Evolutionary conservation across 345 rosid genomes (phyloP), one percentile per base, ranked within the genome.

Genomic region (Syzygium grande): DNA sequence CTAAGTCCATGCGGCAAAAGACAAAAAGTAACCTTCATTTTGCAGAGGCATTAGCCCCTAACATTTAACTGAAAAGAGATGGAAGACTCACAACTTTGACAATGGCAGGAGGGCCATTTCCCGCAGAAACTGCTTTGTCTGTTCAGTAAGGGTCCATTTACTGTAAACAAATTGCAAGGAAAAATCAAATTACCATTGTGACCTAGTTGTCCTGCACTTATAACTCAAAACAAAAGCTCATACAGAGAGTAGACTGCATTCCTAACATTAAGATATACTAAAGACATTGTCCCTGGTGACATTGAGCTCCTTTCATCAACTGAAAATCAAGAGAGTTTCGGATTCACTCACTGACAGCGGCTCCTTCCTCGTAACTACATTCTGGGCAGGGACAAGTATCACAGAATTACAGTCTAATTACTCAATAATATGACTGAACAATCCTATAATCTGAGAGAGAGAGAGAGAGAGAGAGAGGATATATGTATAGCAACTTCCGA

Each of bases 51-150:
- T 55, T 61, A 29, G 85, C 79, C 34, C 86, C 85, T 59, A 84
- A 85, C 52, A 85, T 2, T 51, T 85, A 54, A 87, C 86, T 56
- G 34, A 49, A 59, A n/a, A 86, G 79, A 85, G 89, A 86, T 65
- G 77, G n/a, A 53, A 89, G 84, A 88, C 99, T 94, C 93, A 96
- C 99, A 88, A 95, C 96, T 97, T 97, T 97, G 88, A 96, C 97
- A 87, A 95, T 95, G 86, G 98, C 94, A 84, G 94, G 88, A 30
- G 99, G 96, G 87, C 92, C 94, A 91, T 91, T 93, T 88, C 94
- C 99, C 85, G 61, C 96, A 85, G 99, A 92, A 91, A 94, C 91
- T 87, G 96, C 89, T 89, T 92, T n/a, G 97, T 85, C 95, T 94
- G 89, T 88, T 96, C 90, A 92, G 87, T 63, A 92, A 79, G 88